A percentile compares a stretch with the other conserved stretches of the same genome.
phyloP scores from a whole-genome alignment of 2,329 filamentous ascomycete genomes.

The Pseudopithomyces maydicus region DNA sequence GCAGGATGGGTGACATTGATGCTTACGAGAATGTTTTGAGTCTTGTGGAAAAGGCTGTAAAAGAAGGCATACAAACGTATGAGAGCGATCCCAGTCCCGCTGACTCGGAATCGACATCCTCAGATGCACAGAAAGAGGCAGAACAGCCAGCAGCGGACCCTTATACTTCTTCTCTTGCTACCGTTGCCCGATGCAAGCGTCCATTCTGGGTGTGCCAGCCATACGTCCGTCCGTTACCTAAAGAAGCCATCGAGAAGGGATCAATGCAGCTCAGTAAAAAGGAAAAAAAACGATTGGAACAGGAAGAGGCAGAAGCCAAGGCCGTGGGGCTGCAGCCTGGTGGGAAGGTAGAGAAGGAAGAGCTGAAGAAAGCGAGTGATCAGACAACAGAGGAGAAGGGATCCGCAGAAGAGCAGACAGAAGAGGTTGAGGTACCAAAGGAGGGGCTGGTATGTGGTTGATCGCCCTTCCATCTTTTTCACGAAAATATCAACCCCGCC shows the following conservation, averaged over 20 bases:
- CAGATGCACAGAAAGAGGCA: constrained; percentile 43
- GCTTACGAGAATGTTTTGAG: constrained; percentile 77
- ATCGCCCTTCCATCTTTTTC: background rate
- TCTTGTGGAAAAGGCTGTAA: constrained; percentile 77
- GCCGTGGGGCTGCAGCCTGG: constrained; percentile 30
- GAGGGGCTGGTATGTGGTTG: constrained; percentile 53
- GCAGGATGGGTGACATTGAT: constrained; percentile 70
- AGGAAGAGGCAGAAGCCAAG: constrained; percentile 47
- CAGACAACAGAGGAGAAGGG: constrained; percentile 8
- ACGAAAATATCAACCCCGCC: background rate
- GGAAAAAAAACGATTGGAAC: constrained; percentile 45
- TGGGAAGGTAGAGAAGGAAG: constrained; percentile 62
- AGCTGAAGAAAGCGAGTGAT: constrained; percentile 1
- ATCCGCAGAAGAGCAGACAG: constrained; percentile 16
- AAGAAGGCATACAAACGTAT: constrained; percentile 72
- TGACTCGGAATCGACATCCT: constrained; percentile 7
- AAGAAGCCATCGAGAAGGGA: constrained; percentile 83
- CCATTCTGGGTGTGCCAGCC: constrained; percentile 93
- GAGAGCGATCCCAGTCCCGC: constrained; percentile 33
- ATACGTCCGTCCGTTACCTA: constrained; percentile 82
- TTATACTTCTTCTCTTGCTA: constrained; percentile 64
- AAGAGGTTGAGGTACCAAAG: constrained; percentile 47
- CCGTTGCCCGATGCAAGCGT: constrained; percentile 74
- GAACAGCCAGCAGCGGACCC: constrained; percentile 28
- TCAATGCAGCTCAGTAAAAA: constrained; percentile 78